These are phyloP conservation scores for Fonsecaea monophora DNA, from an alignment of 2,329 filamentous ascomycete genomes.

Conservation along the genomic window DNA sequence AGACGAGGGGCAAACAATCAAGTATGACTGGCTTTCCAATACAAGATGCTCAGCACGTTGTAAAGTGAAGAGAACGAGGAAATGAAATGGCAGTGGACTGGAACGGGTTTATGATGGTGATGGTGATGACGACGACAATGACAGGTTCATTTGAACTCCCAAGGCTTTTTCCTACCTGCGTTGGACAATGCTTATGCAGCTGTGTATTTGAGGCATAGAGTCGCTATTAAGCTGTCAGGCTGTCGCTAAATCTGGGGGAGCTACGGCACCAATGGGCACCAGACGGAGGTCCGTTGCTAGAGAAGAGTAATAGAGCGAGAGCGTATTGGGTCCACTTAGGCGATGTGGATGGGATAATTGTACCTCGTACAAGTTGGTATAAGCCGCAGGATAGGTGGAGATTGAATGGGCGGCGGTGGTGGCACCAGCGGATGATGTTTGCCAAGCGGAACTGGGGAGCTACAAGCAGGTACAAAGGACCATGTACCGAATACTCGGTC, in stretches of 20 bases:
- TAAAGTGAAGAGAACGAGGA: not conserved
- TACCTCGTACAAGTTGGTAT: not conserved
- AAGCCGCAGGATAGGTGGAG: not conserved
- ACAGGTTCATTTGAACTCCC: not conserved
- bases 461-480: too few relatives aligned
- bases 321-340: not conserved
- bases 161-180: not conserved
- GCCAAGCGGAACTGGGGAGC: too few relatives aligned
- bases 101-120: not conserved
- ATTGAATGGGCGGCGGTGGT: not conserved
- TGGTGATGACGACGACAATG: not conserved
- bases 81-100: not conserved
- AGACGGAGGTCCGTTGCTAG: not conserved
- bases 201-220: not conserved
- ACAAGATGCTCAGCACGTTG: not conserved
- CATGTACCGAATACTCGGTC: too few relatives aligned
- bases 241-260: not conserved
- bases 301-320: not conserved
- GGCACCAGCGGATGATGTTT: too few relatives aligned
- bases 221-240: not conserved
- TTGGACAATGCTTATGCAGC: not conserved
- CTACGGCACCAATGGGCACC: not conserved
- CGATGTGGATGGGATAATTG: not conserved
- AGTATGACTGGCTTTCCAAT: not conserved
- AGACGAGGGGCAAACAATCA: not conserved